A percentile compares a stretch with the other conserved stretches of the same genome.
Conservation (phyloP, 176 grass and related monocot species). For the Cymbopogon citratus region DNA sequence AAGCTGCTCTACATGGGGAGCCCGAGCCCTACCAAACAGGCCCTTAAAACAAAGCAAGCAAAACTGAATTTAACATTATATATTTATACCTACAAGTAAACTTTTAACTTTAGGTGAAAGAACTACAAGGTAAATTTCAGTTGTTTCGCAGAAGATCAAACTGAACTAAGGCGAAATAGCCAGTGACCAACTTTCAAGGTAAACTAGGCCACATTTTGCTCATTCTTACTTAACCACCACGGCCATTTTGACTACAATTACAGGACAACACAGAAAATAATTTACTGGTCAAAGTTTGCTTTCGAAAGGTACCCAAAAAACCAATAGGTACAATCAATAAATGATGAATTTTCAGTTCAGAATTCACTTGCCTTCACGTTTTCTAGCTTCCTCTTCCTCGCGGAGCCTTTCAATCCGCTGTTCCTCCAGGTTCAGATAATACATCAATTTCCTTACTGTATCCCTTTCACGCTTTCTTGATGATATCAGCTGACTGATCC, state of each 20-base stretch:
- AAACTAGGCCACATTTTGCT: background rate
- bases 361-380: slow-evolving; percentile 59
- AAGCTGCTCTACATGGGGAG: too few species aligned
- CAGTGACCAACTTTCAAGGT: background rate
- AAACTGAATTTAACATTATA: background rate
- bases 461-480: slow-evolving; percentile 74
- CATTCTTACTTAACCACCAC: background rate
- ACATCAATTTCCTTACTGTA: slow-evolving; percentile 74
- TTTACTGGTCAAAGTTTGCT: background rate
- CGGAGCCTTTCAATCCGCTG: slow-evolving; percentile 43
- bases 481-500: slow-evolving; percentile 57
- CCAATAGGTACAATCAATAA: background rate
- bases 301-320: background rate
- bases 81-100: background rate
- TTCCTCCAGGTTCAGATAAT: slow-evolving; percentile 68
- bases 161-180: background rate
- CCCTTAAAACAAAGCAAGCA: background rate
- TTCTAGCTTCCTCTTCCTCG: slow-evolving; percentile 80
- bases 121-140: background rate
- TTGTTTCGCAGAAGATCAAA: background rate
- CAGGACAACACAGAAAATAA: background rate
- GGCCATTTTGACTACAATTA: background rate
- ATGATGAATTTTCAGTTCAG: background rate
- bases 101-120: background rate
- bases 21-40: too few species aligned